A percentile compares a stretch with the other conserved stretches of the same genome.
These are phyloP conservation scores for Phenoliferia sp. DNA, from an alignment of 1,284 basidiomycete species.

Conservation along the genomic window DNA sequence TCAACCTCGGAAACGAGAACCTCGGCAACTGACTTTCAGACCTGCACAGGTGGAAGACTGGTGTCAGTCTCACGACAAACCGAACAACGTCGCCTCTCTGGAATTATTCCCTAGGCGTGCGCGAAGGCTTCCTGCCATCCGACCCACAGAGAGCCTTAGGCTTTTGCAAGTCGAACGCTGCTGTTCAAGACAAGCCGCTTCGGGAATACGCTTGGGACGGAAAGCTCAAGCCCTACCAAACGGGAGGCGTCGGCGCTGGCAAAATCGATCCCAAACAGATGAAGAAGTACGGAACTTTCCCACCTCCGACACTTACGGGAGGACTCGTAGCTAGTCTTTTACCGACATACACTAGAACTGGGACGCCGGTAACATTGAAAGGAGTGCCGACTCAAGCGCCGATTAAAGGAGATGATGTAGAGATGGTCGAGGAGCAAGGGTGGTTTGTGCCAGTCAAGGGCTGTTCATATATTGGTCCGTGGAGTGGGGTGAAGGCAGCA, in stretches of 20 bases:
- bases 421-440: background rate
- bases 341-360: background rate
- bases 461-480: slow-evolving; percentile 7
- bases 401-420: too few species aligned
- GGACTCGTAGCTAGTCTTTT: background rate
- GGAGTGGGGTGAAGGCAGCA: background rate
- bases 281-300: background rate
- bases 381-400: background rate
- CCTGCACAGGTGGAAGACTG: slow-evolving; percentile 68
- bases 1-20: background rate
- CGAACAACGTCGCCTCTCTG: slow-evolving; percentile 62
- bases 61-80: slow-evolving; percentile 58
- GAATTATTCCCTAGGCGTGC: slow-evolving; percentile 58
- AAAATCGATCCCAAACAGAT: background rate
- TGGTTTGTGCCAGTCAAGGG: slow-evolving; percentile 12
- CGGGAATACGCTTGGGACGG: background rate
- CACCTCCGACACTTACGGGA: background rate
- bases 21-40: background rate
- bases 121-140: slow-evolving; percentile 70
- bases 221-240: background rate
- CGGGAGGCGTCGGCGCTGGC: background rate
- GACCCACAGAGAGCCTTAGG: slow-evolving; percentile 66
- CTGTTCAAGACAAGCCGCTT: background rate
- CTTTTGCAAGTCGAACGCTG: slow-evolving; percentile 17
- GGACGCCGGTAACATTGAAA: background rate